These are phyloP conservation scores for Trichoderma sp. DNA, from an alignment of 2,329 filamentous ascomycete genomes.

Conservation along the genomic window DNA sequence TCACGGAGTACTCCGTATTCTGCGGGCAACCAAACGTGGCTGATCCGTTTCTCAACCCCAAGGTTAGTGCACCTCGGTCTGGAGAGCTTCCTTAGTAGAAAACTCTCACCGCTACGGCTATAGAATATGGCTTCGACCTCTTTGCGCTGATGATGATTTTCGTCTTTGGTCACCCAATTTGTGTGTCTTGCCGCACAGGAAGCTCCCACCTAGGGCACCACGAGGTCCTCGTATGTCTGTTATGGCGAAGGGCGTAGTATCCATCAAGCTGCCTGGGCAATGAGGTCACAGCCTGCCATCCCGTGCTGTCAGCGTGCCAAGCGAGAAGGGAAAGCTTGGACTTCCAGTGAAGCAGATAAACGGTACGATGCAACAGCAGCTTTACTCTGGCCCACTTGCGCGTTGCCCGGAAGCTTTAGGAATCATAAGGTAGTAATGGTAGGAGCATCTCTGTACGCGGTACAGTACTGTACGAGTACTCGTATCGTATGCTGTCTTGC, in stretches of 20 bases:
- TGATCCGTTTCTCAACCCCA: background rate
- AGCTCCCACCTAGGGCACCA: background rate
- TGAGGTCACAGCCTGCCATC: conserved; percentile 1
- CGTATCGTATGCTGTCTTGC: background rate
- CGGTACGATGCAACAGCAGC: background rate
- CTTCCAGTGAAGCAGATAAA: background rate
- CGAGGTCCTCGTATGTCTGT: background rate
- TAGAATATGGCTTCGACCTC: background rate
- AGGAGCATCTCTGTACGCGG: background rate
- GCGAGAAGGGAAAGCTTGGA: background rate
- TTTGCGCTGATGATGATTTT: background rate
- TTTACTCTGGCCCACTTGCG: background rate
- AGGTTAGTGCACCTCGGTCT: background rate
- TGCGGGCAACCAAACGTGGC: background rate
- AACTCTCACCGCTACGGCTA: background rate
- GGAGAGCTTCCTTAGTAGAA: background rate
- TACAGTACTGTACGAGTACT: background rate
- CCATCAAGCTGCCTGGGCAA: background rate
- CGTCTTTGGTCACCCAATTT: background rate
- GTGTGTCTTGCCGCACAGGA: background rate
- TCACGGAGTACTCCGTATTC: background rate
- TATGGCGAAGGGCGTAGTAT: background rate
- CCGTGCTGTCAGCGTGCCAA: conserved; percentile 4
- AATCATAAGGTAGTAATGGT: background rate
- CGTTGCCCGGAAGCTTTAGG: background rate